phyloP scores from a whole-genome alignment of 2,329 filamentous ascomycete genomes.

The Torrubiella hemipterigena region DNA sequence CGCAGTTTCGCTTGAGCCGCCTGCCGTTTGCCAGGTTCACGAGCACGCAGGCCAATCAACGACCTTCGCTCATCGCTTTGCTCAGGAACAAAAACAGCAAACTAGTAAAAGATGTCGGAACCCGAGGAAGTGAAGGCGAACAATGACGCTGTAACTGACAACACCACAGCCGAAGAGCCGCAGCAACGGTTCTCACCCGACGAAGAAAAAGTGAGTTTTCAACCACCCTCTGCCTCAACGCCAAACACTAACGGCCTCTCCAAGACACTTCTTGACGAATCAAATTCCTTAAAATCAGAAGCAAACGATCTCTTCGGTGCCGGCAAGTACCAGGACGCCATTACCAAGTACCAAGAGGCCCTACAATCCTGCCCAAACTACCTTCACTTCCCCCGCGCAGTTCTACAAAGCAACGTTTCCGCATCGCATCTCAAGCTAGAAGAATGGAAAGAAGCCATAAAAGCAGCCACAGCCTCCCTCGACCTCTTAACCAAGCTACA shows the following conservation, averaged over 20 bases:
- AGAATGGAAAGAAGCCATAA: constrained; percentile 75
- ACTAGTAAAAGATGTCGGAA: no score
- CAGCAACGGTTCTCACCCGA: constrained; percentile 34
- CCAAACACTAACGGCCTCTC: constrained; percentile 1
- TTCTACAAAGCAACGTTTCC: constrained; percentile 78
- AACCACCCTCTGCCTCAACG: background rate
- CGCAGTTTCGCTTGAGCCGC: no score
- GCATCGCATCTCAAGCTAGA: constrained; percentile 78
- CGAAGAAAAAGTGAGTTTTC: constrained; percentile 39
- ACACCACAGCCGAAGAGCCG: constrained; percentile 12
- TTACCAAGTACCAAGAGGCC: constrained; percentile 73
- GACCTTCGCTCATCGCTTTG: no score
- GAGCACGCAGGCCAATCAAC: no score
- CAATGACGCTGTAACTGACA: no score
- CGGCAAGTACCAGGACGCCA: constrained; percentile 62
- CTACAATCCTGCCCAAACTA: constrained; percentile 70
- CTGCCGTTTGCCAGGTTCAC: background rate
- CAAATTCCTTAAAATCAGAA: constrained; percentile 57
- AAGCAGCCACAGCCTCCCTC: constrained; percentile 59
- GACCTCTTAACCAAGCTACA: constrained; percentile 57
- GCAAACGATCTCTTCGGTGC: constrained; percentile 73
- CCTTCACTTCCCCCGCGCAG: constrained; percentile 76
- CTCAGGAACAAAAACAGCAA: no score
- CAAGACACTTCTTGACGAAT: constrained; percentile 57
- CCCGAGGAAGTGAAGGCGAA: no score